Evolutionary conservation across 164 flowering plant genomes (phyloP).

Genomic region (Stephania yunnanensis): DNA sequence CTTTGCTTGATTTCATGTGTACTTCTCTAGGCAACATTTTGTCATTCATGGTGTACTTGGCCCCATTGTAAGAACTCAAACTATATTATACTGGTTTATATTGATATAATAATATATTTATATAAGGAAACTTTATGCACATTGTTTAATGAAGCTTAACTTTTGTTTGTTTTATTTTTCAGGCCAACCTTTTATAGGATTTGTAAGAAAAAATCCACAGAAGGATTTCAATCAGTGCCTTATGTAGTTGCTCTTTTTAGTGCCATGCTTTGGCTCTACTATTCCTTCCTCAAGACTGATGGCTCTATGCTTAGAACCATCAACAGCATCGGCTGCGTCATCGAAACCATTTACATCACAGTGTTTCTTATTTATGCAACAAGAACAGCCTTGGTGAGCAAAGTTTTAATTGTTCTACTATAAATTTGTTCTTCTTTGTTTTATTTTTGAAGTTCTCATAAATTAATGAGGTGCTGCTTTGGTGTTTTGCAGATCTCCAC

Average conservation of each 20-base stretch:
- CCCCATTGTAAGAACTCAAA: conserved; percentile 55
- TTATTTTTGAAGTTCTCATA: not conserved
- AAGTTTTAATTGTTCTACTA: too few species aligned
- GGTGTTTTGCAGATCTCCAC: conserved; percentile 40
- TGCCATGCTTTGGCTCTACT: conserved; percentile 55
- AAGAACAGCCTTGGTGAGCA: conserved; percentile 32
- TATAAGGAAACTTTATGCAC: too few species aligned
- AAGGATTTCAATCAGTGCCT: conserved; percentile 70
- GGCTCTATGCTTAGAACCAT: conserved; percentile 50
- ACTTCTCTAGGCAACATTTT: conserved; percentile 46
- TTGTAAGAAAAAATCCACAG: conserved; percentile 60
- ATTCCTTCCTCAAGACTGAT: conserved; percentile 46
- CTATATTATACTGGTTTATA: not conserved
- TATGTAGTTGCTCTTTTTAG: conserved; percentile 73
- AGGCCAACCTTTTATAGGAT: conserved; percentile 76
- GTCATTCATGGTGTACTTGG: conserved; percentile 57
- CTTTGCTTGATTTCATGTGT: not conserved
- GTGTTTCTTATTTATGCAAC: conserved; percentile 61
- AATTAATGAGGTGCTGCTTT: not conserved
- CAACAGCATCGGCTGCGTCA: conserved; percentile 41
- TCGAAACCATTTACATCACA: conserved; percentile 45
- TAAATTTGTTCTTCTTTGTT: not conserved
- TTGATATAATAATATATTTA: too few species aligned
- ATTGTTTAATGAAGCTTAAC: too few species aligned
- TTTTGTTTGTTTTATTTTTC: not conserved